Conservation (phyloP, 1,139 yeast species). For the Pneumocystis carinii region DNA sequence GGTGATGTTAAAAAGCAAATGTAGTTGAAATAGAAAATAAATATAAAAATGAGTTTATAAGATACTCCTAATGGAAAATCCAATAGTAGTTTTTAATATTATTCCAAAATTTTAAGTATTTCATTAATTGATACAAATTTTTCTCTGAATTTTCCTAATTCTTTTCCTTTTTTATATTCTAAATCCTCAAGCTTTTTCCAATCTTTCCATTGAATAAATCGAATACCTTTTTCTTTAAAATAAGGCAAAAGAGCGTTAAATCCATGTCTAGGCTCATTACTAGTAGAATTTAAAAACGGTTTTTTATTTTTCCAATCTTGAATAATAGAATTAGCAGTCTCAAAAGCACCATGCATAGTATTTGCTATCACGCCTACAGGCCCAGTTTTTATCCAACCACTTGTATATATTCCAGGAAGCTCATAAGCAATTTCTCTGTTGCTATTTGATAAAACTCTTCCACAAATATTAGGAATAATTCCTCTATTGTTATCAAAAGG, state of each 20-base stretch:
- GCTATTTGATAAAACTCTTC: slow-evolving; percentile 44
- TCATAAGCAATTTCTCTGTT: slow-evolving; percentile 42
- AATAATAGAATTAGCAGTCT: slow-evolving; percentile 52
- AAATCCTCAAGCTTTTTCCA: slow-evolving; percentile 48
- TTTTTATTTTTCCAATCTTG: slow-evolving; percentile 32
- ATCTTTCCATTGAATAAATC: slow-evolving; percentile 41
- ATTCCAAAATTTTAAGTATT: slow-evolving; percentile 32
- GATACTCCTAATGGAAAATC: not conserved
- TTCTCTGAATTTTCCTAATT: slow-evolving; percentile 38
- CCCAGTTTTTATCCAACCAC: slow-evolving; percentile 89
- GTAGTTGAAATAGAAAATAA: not conserved
- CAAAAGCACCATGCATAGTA: slow-evolving; percentile 75
- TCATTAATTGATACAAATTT: slow-evolving; percentile 39
- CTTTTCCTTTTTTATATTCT: slow-evolving; percentile 39
- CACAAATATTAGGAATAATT: slow-evolving; percentile 3
- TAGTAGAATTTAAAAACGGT: not conserved
- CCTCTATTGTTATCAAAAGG: slow-evolving; percentile 33
- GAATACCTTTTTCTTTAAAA: slow-evolving; percentile 4
- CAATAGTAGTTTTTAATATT: not conserved
- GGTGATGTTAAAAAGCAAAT: not conserved
- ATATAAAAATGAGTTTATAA: not conserved
- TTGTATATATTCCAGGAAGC: slow-evolving; percentile 48
- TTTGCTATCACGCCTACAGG: slow-evolving; percentile 85
- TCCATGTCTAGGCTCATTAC: slow-evolving; percentile 12
- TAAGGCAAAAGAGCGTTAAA: slow-evolving; percentile 10